Evolutionary conservation across 2,329 filamentous ascomycete species (phyloP).

Genomic region (Fusarium sp.): DNA sequence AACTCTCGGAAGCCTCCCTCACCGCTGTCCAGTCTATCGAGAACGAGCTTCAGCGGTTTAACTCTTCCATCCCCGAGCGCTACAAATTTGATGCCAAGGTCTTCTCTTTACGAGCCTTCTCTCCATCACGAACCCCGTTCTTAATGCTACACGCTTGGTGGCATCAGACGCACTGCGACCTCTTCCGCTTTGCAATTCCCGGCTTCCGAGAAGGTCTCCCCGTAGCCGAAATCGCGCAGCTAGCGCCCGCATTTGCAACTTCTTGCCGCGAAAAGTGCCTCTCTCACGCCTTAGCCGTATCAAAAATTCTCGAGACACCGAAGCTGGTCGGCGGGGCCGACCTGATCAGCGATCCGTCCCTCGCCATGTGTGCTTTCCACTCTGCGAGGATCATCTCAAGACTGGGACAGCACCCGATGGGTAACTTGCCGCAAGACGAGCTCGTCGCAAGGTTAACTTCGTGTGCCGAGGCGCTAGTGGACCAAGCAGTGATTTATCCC

Average conservation of each 20-base stretch:
- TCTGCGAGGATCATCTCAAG: constrained; percentile 27
- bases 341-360: constrained; percentile 21
- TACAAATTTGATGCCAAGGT: constrained; percentile 31
- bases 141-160: constrained; percentile 44
- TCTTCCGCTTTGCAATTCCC: constrained; percentile 39
- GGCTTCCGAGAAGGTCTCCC: constrained; percentile 25
- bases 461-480: neutral
- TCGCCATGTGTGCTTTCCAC: constrained; percentile 29
- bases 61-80: constrained; percentile 10
- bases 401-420: constrained; percentile 20
- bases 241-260: constrained; percentile 2
- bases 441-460: neutral
- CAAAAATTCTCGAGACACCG: neutral
- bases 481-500: neutral
- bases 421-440: constrained; percentile 2
- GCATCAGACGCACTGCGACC: constrained; percentile 43
- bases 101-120: constrained; percentile 37
- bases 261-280: constrained; percentile 20
- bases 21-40: constrained; percentile 20
- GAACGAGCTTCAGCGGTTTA: constrained; percentile 17
- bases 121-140: constrained; percentile 34
- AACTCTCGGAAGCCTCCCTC: constrained; percentile 20
- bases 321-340: neutral
- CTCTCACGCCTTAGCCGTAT: constrained; percentile 12
- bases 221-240: neutral